A percentile compares a stretch with the other conserved stretches of the same genome.
phyloP scores from a whole-genome alignment of 768 basidiomycete genomes.

The Serendipita sp. region DNA sequence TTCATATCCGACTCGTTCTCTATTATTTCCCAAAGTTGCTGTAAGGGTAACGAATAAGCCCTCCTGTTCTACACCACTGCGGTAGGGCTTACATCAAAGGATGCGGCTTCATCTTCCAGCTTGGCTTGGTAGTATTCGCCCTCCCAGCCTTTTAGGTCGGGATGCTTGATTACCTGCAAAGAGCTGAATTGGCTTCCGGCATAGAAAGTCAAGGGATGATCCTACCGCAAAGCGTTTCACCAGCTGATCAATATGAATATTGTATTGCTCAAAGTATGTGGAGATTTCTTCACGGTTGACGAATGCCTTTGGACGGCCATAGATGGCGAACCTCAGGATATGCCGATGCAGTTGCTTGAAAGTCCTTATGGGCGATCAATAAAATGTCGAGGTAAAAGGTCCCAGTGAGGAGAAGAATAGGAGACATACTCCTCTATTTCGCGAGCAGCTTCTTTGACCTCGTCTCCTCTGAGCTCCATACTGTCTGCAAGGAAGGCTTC shows the following conservation, averaged over 20 bases:
- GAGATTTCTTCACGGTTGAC: neutral
- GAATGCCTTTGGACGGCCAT: constrained; percentile 1
- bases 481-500: neutral
- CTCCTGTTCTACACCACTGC: neutral
- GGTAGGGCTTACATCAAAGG: neutral
- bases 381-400: neutral
- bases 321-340: constrained; percentile 1
- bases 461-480: neutral
- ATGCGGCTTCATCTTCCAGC: neutral
- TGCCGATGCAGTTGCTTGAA: neutral
- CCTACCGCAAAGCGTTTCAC: neutral
- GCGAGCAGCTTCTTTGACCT: neutral
- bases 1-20: neutral
- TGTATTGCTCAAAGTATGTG: neutral
- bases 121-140: neutral
- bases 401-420: neutral
- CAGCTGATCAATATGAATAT: neutral
- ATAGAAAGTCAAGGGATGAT: neutral
- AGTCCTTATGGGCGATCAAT: neutral
- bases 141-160: neutral
- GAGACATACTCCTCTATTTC: neutral
- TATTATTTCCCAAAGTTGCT: neutral
- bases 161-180: neutral
- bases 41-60: neutral
- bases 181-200: neutral